These are phyloP conservation scores for Lentinula lateritia DNA, from an alignment of 768 basidiomycete species.

Conservation along the genomic window DNA sequence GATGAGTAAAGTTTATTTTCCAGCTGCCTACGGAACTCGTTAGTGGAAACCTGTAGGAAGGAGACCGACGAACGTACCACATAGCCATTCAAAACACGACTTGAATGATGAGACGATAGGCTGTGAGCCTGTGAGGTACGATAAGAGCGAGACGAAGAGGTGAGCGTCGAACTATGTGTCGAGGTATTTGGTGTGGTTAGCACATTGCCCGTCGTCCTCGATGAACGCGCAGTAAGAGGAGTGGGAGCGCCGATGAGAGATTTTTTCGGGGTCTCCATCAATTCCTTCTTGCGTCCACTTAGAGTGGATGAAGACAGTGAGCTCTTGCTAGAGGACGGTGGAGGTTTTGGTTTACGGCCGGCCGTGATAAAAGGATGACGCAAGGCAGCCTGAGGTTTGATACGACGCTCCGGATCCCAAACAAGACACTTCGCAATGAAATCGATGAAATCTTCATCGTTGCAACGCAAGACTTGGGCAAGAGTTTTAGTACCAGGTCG, in stretches of 20 bases:
- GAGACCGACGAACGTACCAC: conserved; percentile 42
- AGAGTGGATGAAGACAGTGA: conserved; percentile 51
- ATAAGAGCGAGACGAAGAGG: conserved; percentile 61
- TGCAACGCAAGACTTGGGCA: conserved; percentile 82
- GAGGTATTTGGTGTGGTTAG: conserved; percentile 57
- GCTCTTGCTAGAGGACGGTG: conserved; percentile 46
- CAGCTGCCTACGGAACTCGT: conserved; percentile 27
- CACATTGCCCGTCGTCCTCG: conserved; percentile 45
- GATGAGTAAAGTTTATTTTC: conserved; percentile 27
- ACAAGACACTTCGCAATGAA: conserved; percentile 96
- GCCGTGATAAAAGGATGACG: conserved; percentile 85
- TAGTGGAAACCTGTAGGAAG: conserved; percentile 19
- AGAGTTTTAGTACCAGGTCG: conserved; percentile 90
- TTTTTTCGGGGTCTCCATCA: conserved; percentile 77
- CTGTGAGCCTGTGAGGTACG: conserved; percentile 65
- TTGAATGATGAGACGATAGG: conserved; percentile 70
- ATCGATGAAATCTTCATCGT: conserved; percentile 94
- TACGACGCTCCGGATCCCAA: conserved; percentile 95
- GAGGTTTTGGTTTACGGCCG: conserved; percentile 49
- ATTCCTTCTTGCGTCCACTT: conserved; percentile 47
- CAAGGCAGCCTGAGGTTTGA: conserved; percentile 91
- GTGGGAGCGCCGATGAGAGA: conserved; percentile 87
- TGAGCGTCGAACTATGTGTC: conserved; percentile 49
- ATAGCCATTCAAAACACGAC: conserved; percentile 66
- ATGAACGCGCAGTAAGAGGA: conserved; percentile 73